phyloP scores from a whole-genome alignment of 2,329 filamentous ascomycete genomes.

The Arachnomyces sp. region DNA sequence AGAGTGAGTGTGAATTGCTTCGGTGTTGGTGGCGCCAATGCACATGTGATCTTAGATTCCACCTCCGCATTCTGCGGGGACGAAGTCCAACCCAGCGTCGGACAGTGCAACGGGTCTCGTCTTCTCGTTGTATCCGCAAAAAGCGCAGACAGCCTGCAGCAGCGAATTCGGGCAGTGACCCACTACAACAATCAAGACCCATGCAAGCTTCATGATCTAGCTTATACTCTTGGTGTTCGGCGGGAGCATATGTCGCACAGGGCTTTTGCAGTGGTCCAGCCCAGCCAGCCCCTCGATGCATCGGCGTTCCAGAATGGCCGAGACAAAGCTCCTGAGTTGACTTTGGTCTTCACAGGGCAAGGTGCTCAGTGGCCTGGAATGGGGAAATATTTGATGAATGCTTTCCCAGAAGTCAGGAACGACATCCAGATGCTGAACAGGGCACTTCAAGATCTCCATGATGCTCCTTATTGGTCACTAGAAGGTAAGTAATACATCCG shows the following conservation, averaged over 20 bases:
- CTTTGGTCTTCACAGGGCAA: constrained; percentile 12
- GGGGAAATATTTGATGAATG: constrained; percentile 2
- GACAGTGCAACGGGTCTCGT: constrained; percentile 2
- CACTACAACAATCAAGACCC: constrained; percentile 15
- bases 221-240: constrained; percentile 17
- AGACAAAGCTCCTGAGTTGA: constrained; percentile 1
- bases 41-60: neutral
- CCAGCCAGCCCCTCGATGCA: neutral
- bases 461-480: neutral
- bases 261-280: constrained; percentile 9
- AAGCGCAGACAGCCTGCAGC: constrained; percentile 16
- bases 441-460: neutral
- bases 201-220: constrained; percentile 12
- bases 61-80: neutral
- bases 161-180: constrained; percentile 13
- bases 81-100: neutral
- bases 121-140: constrained; percentile 19
- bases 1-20: neutral
- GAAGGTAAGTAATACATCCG: neutral
- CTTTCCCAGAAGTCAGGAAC: neutral
- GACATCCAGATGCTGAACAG: neutral
- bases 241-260: constrained; percentile 14
- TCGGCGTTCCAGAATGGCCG: neutral
- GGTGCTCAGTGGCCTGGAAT: neutral
- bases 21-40: constrained; percentile 1